A percentile compares a stretch with the other conserved stretches of the same genome.
These are phyloP conservation scores for Closterium sp. DNA, from an alignment of 139 green algal genomes.

Conservation along the genomic window DNA sequence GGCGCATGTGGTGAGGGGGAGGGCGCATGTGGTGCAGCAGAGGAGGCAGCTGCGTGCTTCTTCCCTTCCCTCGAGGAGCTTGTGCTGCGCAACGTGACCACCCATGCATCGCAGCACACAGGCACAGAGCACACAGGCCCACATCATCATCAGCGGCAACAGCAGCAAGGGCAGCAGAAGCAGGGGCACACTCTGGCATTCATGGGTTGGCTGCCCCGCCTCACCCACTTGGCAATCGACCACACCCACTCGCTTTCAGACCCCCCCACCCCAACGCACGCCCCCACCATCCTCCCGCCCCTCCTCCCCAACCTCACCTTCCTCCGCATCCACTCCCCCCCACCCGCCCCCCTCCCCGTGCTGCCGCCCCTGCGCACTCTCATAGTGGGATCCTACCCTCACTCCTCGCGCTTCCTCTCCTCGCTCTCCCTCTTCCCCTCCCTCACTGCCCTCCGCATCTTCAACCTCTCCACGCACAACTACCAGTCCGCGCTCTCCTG, in stretches of 20 bases:
- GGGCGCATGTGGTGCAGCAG: not conserved
- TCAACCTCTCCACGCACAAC: not conserved
- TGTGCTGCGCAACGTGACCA: not conserved
- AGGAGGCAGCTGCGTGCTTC: not conserved
- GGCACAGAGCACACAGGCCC: not conserved
- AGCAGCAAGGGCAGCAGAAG: not conserved
- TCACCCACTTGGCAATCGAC: not conserved
- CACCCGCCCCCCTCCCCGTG: not conserved
- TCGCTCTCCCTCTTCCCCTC: not conserved
- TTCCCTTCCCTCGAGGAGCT: not conserved
- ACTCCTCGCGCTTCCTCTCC: not conserved
- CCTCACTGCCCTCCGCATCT: not conserved
- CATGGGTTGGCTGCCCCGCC: not conserved
- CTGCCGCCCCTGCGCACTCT: not conserved
- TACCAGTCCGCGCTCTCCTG: not conserved
- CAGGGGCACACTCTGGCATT: not conserved
- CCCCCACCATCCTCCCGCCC: not conserved
- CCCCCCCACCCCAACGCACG: not conserved
- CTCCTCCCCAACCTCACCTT: not conserved
- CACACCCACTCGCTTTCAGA: not conserved
- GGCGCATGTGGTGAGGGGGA: too few relatives aligned
- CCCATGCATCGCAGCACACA: not conserved
- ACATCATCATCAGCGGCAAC: too few relatives aligned
- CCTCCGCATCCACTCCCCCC: not conserved
- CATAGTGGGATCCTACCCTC: not conserved